A percentile compares a stretch with the other conserved stretches of the same genome.
Evolutionary conservation across 345 rosid species (phyloP).

Genomic region (Boechera stricta): DNA sequence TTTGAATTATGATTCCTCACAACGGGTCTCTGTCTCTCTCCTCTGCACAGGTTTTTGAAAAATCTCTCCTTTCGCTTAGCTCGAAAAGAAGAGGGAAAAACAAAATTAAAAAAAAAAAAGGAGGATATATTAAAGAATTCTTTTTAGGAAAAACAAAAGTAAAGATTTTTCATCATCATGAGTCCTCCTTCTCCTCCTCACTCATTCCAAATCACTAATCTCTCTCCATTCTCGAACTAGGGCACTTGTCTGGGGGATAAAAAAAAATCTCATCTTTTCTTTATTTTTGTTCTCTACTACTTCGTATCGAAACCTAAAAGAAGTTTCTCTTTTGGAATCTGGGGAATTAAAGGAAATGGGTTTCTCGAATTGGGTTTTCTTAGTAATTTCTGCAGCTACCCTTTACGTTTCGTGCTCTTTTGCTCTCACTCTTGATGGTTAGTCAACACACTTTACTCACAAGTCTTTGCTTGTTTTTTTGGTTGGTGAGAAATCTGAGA

Average conservation of each 20-base stretch:
- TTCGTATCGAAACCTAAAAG: conserved; percentile 1
- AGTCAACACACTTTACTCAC: conserved; percentile 1
- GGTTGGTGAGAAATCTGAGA: conserved; percentile 39
- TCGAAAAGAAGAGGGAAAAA: conserved; percentile 49
- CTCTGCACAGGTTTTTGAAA: conserved; percentile 35
- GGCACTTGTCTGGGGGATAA: conserved; percentile 17
- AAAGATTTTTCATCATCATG: conserved; percentile 45
- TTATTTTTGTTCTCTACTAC: background rate
- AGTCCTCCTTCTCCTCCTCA: background rate
- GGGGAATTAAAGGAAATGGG: conserved; percentile 27
- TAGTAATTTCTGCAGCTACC: conserved; percentile 28
- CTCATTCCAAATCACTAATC: conserved; percentile 35
- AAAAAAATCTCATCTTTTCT: conserved; percentile 22
- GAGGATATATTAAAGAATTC: conserved; percentile 9
- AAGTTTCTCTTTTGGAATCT: background rate
- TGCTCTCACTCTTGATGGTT: conserved; percentile 48
- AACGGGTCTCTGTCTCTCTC: conserved; percentile 37
- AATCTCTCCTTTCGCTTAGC: conserved; percentile 36
- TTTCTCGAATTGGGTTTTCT: conserved; percentile 26
- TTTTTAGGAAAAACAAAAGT: conserved; percentile 43
- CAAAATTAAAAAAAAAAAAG: background rate
- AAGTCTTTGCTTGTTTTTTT: background rate
- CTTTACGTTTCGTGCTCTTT: conserved; percentile 37
- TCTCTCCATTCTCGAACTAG: conserved; percentile 30
- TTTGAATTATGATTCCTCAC: conserved; percentile 40